Conservation (phyloP, 768 basidiomycete genomes). For the Fomitopsis serialis region DNA sequence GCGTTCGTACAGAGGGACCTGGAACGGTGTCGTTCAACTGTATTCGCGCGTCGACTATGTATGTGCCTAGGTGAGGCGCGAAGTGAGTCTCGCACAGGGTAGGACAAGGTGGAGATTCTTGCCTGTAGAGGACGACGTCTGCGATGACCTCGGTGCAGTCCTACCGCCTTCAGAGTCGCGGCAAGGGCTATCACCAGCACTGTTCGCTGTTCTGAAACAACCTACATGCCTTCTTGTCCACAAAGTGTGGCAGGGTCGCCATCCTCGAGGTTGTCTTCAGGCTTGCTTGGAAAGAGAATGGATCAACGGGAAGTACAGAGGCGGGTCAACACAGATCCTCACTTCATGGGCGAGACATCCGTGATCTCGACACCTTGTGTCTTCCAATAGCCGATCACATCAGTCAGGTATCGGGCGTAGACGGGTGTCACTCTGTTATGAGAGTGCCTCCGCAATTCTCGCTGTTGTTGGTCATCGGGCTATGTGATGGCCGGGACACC, state of each 20-base stretch:
- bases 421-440: slow-evolving; percentile 16
- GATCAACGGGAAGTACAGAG: neutral
- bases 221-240: slow-evolving; percentile 43
- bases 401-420: slow-evolving; percentile 37
- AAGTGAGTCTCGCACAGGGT: slow-evolving; percentile 4
- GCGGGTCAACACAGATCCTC: too few relatives aligned
- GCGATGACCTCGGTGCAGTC: slow-evolving; percentile 22
- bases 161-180: slow-evolving; percentile 5
- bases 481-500: slow-evolving; percentile 34
- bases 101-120: neutral
- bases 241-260: slow-evolving; percentile 24
- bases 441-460: slow-evolving; percentile 16
- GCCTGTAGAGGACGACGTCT: slow-evolving; percentile 23
- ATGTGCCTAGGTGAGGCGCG: slow-evolving; percentile 5
- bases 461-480: slow-evolving; percentile 16
- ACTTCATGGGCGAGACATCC: slow-evolving; percentile 39
- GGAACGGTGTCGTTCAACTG: slow-evolving; percentile 12
- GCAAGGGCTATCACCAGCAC: slow-evolving; percentile 33
- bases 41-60: slow-evolving; percentile 13
- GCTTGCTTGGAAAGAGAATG: neutral
- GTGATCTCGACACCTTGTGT: slow-evolving; percentile 32
- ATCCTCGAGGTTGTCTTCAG: slow-evolving; percentile 23
- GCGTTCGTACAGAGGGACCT: slow-evolving; percentile 32
- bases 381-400: slow-evolving; percentile 36
- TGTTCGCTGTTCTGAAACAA: slow-evolving; percentile 36